A percentile compares a stretch with the other conserved stretches of the same genome.
phyloP scores from a whole-genome alignment of 306 rosid species.

The Pterocarpus macrocarpus region DNA sequence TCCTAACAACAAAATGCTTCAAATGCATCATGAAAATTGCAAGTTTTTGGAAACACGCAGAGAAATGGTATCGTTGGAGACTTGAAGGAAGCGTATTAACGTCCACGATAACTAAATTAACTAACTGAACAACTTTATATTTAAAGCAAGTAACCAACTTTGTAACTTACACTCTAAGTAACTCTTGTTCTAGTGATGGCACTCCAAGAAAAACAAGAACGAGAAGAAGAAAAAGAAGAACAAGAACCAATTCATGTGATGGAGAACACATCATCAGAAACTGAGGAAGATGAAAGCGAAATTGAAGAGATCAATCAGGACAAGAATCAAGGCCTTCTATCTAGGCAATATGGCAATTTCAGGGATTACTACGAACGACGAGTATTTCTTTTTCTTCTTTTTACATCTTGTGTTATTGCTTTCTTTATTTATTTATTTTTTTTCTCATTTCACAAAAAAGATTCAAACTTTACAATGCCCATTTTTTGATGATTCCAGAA shows the following conservation, averaged over 20 bases:
- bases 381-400: conserved; percentile 38
- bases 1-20: too few relatives aligned
- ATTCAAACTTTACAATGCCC: conserved; percentile 17
- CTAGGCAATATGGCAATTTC: conserved; percentile 64
- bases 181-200: not conserved
- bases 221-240: too few relatives aligned
- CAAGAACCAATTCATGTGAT: too few relatives aligned
- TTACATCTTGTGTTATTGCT: not conserved
- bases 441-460: not conserved
- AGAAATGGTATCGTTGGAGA: too few relatives aligned
- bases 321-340: not conserved
- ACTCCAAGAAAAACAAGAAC: too few relatives aligned
- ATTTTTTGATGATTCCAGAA: conserved; percentile 51
- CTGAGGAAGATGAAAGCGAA: not conserved
- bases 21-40: too few relatives aligned
- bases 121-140: not conserved
- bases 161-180: not conserved
- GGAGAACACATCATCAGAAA: not conserved
- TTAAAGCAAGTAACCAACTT: not conserved
- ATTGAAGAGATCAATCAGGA: not conserved
- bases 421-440: not conserved
- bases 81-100: too few relatives aligned
- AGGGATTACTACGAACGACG: conserved; percentile 69
- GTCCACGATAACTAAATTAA: not conserved
- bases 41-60: too few relatives aligned